A percentile compares a stretch with the other conserved stretches of the same genome.
Evolutionary conservation across 1,284 basidiomycete genomes (phyloP).

Genomic region (Malassezia arunalokei): DNA sequence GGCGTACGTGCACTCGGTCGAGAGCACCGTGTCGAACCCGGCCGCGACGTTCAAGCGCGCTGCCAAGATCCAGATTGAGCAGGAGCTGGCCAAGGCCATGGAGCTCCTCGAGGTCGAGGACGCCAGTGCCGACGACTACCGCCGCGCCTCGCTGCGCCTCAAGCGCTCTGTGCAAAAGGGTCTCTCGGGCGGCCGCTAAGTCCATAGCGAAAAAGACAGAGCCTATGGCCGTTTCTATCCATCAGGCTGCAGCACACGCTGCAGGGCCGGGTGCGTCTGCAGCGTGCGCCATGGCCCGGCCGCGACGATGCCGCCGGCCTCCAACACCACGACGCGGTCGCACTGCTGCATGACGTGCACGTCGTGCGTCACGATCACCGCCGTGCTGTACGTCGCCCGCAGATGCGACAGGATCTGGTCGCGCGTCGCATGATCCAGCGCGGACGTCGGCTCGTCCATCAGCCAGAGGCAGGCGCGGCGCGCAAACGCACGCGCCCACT

Average conservation of each 20-base stretch:
- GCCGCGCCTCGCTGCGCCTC: slow-evolving; percentile 40
- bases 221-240: neutral
- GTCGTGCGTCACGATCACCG: slow-evolving; percentile 87
- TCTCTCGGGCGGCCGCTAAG: slow-evolving; percentile 36
- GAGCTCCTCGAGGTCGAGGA: slow-evolving; percentile 45
- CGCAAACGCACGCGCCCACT: slow-evolving; percentile 81
- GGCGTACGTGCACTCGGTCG: slow-evolving; percentile 44
- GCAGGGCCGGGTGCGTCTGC: neutral
- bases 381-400: slow-evolving; percentile 53
- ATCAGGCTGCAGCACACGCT: neutral
- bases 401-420: neutral
- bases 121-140: slow-evolving; percentile 44
- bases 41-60: slow-evolving; percentile 44
- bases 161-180: slow-evolving; percentile 45
- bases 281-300: slow-evolving; percentile 53
- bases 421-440: slow-evolving; percentile 55
- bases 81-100: slow-evolving; percentile 46
- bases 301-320: slow-evolving; percentile 65
- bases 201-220: neutral
- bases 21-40: slow-evolving; percentile 43
- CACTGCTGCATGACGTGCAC: slow-evolving; percentile 79
- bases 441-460: slow-evolving; percentile 85
- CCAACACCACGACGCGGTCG: slow-evolving; percentile 71
- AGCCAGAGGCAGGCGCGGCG: slow-evolving; percentile 62
- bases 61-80: slow-evolving; percentile 44